Base-by-base conservation (phyloP, 1,284 basidiomycete species). In the Phylloporus gajari region DNA sequence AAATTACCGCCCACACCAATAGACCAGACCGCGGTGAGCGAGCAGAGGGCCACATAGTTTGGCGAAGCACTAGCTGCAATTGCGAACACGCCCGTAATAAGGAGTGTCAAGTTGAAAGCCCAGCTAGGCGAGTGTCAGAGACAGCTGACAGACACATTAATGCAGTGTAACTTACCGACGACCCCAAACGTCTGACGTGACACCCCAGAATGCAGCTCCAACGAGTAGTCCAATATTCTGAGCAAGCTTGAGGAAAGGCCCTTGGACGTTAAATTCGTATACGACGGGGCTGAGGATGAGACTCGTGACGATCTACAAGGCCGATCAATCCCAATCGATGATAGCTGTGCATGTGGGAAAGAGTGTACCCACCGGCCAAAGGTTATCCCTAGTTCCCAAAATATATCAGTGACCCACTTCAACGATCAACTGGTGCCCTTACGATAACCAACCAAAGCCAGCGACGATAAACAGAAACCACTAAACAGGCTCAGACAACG, bases 91-190 rank as follows among this genome's bases (percentile, higher is more conserved):
- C 91, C 91, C 0, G 90, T 88, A 72, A 95, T 91, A 48, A 94
- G 83, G 44, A 94, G 86, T 0, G 93, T 95, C 51, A 93, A 80
- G 80, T 95, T 94, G 84, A 95, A 95, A 3, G 91, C 90, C 85
- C 90, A 89, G 72, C 90, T 90, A 65, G 69, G 30, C 9, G 30
- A 46, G 35, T 7, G 40, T 74, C 48, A n/a, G n/a, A 81, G 69
- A 66, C 11, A 30, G 42, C 44, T 5, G 38, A 42, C 65, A 15
- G 35, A 68, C 51, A 35, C n/a, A 38, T 4, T 8, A 15, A 67
- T 15, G 23, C 42, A 23, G 51, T 30, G 40, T n/a, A 76, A 5
- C 79, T 44, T 68, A 89, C 87, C 85, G 83, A 77, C 89, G 81
- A 27, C 90, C 90, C 90, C 91, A 93, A 21, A 91, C 81, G 74